These are phyloP conservation scores for Crithidia bombi DNA, from an alignment of 208 protist species.

Conservation along the genomic window DNA sequence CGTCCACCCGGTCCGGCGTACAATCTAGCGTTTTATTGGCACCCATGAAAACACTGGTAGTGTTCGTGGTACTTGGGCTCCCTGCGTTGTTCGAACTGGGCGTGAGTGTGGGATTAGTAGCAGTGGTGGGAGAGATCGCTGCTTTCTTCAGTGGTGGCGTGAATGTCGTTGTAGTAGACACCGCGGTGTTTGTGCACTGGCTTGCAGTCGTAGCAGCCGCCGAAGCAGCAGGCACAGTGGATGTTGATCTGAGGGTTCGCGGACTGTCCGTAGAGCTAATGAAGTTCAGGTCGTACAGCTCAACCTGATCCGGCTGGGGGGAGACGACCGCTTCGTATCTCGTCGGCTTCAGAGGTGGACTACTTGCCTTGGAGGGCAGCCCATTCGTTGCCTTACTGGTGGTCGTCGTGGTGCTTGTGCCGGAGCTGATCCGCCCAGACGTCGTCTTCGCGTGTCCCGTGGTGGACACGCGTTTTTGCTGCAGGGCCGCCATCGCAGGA, in stretches of 20 bases:
- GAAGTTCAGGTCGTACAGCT: slow-evolving; percentile 5
- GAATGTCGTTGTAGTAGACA: too few relatives aligned
- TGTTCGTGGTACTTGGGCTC: too few relatives aligned
- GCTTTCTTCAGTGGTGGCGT: too few relatives aligned
- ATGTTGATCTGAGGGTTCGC: neutral
- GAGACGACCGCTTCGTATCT: neutral
- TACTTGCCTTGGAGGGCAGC: neutral
- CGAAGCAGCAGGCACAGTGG: too few relatives aligned
- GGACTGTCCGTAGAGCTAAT: neutral
- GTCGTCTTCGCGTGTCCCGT: neutral
- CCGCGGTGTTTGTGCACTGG: too few relatives aligned
- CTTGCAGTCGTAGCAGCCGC: too few relatives aligned
- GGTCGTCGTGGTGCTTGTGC: neutral
- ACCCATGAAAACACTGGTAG: too few relatives aligned
- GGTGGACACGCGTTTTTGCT: neutral
- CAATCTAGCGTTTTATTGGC: too few relatives aligned
- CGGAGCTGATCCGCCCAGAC: too few relatives aligned
- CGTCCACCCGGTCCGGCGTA: neutral
- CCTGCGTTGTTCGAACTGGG: too few relatives aligned
- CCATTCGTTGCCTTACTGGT: neutral
- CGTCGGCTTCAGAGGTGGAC: neutral
- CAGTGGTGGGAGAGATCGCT: neutral
- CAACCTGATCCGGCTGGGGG: neutral
- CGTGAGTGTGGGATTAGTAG: neutral
- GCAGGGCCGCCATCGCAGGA: neutral